phyloP scores from a whole-genome alignment of 1,139 yeast genomes.

The Yamadazyma pseudoaaseri region DNA sequence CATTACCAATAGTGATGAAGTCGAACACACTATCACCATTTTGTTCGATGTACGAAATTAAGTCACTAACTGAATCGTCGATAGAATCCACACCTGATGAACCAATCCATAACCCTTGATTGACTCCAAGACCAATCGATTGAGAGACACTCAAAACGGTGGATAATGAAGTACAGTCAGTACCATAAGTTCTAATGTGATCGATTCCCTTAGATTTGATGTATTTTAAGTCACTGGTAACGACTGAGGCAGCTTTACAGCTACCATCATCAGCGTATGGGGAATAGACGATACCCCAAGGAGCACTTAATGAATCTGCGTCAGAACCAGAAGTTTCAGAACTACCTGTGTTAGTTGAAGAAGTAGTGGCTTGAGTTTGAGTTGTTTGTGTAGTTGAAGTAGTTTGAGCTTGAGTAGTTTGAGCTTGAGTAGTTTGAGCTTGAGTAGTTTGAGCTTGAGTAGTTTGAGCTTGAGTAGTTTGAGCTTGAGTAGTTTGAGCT shows the following conservation, averaged over 20 bases:
- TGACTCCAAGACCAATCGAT: slow-evolving; percentile 65
- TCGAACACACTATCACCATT: slow-evolving; percentile 71
- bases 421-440: slow-evolving; percentile 13
- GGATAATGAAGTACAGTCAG: slow-evolving; percentile 72
- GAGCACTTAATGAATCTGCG: slow-evolving; percentile 27
- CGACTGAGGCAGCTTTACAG: slow-evolving; percentile 60
- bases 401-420: slow-evolving; percentile 6
- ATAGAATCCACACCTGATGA: slow-evolving; percentile 65
- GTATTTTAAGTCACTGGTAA: slow-evolving; percentile 55
- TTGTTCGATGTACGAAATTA: slow-evolving; percentile 53
- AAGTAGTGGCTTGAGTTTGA: slow-evolving; percentile 12
- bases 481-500: slow-evolving; percentile 2
- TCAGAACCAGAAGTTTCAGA: slow-evolving; percentile 15
- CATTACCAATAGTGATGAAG: slow-evolving; percentile 81
- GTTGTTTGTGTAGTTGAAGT: slow-evolving; percentile 15
- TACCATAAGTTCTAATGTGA: slow-evolving; percentile 75
- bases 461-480: slow-evolving; percentile 7
- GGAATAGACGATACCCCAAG: slow-evolving; percentile 68
- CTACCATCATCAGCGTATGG: slow-evolving; percentile 70
- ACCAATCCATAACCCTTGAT: slow-evolving; percentile 85
- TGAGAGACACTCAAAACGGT: slow-evolving; percentile 64
- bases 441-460: slow-evolving; percentile 15
- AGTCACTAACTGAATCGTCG: slow-evolving; percentile 53
- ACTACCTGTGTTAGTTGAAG: slow-evolving; percentile 17
- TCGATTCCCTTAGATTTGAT: slow-evolving; percentile 63